Evolutionary conservation across 441 rosid species (phyloP).

Genomic region (Capsella rubella): DNA sequence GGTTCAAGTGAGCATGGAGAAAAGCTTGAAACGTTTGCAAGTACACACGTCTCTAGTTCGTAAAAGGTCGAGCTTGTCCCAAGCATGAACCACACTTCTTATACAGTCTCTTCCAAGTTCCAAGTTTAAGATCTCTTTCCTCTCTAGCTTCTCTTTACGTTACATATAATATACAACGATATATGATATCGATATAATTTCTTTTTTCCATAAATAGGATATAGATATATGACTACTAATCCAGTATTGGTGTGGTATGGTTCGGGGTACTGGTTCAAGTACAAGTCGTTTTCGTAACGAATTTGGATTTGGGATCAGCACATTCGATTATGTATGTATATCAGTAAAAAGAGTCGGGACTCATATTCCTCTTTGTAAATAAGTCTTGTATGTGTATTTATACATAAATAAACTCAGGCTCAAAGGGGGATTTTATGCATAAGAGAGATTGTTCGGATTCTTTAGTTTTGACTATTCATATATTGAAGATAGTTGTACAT

Average conservation of each 20-base stretch:
- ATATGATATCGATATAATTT: too few species aligned
- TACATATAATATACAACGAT: background rate
- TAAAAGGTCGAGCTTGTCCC: background rate
- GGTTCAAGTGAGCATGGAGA: conserved; percentile 87
- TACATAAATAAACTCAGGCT: background rate
- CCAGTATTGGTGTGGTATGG: too few species aligned
- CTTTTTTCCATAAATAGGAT: background rate
- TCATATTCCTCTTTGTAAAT: background rate
- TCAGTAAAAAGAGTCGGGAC: background rate
- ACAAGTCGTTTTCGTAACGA: too few species aligned
- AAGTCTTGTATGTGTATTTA: background rate
- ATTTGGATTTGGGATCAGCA: too few species aligned
- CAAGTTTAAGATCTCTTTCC: background rate
- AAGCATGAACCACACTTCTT: background rate
- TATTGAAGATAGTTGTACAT: background rate
- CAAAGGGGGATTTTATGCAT: background rate
- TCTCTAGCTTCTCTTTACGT: too few species aligned
- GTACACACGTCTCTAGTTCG: conserved; percentile 56
- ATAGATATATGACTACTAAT: background rate
- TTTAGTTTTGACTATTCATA: background rate
- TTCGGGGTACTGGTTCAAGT: too few species aligned
- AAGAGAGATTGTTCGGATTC: background rate
- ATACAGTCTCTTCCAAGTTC: conserved; percentile 3
- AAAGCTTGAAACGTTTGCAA: conserved; percentile 86
- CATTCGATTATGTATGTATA: too few species aligned